Evolutionary conservation across 179 eudicot genomes (phyloP).

Genomic region (Silene coronaria): DNA sequence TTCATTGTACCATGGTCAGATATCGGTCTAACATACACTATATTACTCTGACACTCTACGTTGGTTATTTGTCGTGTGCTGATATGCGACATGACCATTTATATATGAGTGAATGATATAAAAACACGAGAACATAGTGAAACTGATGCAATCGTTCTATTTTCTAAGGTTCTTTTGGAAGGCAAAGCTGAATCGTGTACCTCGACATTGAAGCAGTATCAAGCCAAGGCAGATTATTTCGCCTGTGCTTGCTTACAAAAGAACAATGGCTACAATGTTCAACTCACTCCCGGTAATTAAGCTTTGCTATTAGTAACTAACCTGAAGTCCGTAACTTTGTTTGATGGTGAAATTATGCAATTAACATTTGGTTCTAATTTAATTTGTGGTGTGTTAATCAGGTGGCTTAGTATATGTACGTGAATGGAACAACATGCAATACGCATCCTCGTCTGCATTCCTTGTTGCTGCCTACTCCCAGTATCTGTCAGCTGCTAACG

Average conservation of each 20-base stretch:
- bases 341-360: no score
- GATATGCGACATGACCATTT: no score
- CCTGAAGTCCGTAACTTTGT: neutral
- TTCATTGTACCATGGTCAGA: neutral
- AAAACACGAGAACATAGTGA: no score
- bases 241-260: slow-evolving; percentile 78
- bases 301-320: slow-evolving; percentile 8
- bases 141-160: neutral
- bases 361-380: neutral
- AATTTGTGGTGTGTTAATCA: slow-evolving; percentile 32
- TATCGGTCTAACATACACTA: no score
- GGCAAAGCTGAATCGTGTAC: slow-evolving; percentile 53
- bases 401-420: slow-evolving; percentile 43
- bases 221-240: slow-evolving; percentile 83
- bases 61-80: no score
- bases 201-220: slow-evolving; percentile 56
- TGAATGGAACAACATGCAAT: slow-evolving; percentile 86
- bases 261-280: slow-evolving; percentile 66
- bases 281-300: slow-evolving; percentile 60
- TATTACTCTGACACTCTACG: neutral
- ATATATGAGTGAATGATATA: no score
- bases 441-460: slow-evolving; percentile 55
- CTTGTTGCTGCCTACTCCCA: slow-evolving; percentile 64
- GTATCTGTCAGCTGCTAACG: slow-evolving; percentile 38
- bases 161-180: slow-evolving; percentile 53